A percentile compares a stretch with the other conserved stretches of the same genome.
These are phyloP conservation scores for Rhodotorula diobovata DNA, from an alignment of 768 basidiomycete species.

Conservation along the genomic window DNA sequence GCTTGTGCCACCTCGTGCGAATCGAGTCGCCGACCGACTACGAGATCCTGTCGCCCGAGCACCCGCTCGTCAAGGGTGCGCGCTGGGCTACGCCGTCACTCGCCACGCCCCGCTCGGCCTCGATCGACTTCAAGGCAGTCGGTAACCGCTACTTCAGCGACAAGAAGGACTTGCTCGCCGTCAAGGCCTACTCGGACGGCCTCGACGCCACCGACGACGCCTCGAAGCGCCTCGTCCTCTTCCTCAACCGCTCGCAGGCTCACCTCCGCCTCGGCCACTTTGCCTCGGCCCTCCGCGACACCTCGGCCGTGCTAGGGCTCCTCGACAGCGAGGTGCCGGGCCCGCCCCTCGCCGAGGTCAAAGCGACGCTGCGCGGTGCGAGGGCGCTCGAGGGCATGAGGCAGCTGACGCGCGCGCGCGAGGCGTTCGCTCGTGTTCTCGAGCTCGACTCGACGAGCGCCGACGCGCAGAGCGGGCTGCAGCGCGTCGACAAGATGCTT, in stretches of 20 bases:
- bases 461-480: neutral
- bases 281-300: slow-evolving; percentile 12
- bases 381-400: slow-evolving; percentile 5
- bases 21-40: slow-evolving; percentile 45
- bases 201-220: neutral
- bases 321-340: neutral
- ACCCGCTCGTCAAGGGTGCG: slow-evolving; percentile 26
- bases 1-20: slow-evolving; percentile 39
- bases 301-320: neutral
- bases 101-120: neutral
- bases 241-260: slow-evolving; percentile 21
- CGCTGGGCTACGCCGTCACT: neutral
- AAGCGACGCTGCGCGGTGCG: slow-evolving; percentile 56
- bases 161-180: slow-evolving; percentile 43
- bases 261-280: slow-evolving; percentile 17
- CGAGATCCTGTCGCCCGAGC: neutral
- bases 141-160: slow-evolving; percentile 44
- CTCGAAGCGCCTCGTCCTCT: slow-evolving; percentile 6
- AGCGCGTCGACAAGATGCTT: neutral
- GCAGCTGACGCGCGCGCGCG: neutral
- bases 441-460: neutral
- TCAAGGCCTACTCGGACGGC: slow-evolving; percentile 41
- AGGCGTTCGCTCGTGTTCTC: neutral
- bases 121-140: slow-evolving; percentile 37
- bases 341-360: slow-evolving; percentile 53